Base-by-base conservation (phyloP, 2,329 filamentous ascomycete genomes). In the Allantophomopsis cytisporea region DNA sequence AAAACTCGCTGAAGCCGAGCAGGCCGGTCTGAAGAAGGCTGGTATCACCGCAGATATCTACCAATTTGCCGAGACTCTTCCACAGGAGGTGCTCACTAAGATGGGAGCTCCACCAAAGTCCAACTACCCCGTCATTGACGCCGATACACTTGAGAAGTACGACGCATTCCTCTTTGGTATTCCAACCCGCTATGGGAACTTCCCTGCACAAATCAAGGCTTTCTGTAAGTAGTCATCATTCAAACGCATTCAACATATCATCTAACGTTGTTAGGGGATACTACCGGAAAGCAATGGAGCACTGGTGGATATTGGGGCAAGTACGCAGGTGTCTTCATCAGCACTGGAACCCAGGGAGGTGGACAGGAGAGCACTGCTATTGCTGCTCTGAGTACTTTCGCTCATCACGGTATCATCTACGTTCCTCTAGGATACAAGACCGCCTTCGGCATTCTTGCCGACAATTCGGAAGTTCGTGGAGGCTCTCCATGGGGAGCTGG, bases 101-200 rank as follows among this genome's bases (percentile, higher is more conserved):
- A 93, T 98, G 87, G 63, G 93, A 66, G 91, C 91, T 21, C 83
- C 87, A 4, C 57, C 77, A 49, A 93, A 94, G 69, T 58, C 71
- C 47, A 68, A 74, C 56, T 66, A 91, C 58, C 72, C 78, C 42
- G 60, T 85, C 50, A 68, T 79, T 37, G 59, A 71, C 14, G 69
- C 76, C 5, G 39, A 55, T 11, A 66, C 60, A 23, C 78, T 95
- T 34, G 74, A 79, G 55, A 47, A 67, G 39, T 96, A 93, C 66
- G 88, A 96, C 56, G 91, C 69, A 50, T 80, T 95, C 68, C 79
- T 98, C 47, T 73, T 96, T 54, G 91, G 91, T 50, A 91, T 96
- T 60, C 91, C 91, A 43, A 98, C 91, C 38, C 77, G 91, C 50
- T 98, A 85, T 67, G 91, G 91, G 54, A 96, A 93, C 76, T 94